phyloP scores from a whole-genome alignment of 441 rosid species.

The Cnidoscolus chayamansa region DNA sequence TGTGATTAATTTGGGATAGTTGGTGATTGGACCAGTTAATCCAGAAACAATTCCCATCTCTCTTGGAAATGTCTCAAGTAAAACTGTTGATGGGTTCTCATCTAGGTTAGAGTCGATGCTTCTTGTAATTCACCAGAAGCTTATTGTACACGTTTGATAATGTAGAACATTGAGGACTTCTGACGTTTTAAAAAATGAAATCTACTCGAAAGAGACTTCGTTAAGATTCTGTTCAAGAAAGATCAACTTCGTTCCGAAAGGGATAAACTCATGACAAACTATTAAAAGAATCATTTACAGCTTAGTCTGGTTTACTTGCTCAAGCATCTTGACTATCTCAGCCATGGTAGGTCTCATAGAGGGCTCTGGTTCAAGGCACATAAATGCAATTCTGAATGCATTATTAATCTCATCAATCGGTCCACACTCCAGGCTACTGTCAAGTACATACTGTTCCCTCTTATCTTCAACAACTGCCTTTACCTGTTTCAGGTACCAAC shows the following conservation, averaged over 20 bases:
- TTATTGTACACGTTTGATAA: too few relatives aligned
- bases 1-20: too few relatives aligned
- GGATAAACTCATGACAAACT: background rate
- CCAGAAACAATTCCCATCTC: background rate
- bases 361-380: conserved; percentile 85
- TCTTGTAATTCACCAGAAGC: too few relatives aligned
- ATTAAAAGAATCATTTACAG: conserved; percentile 17
- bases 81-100: too few relatives aligned
- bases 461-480: conserved; percentile 65
- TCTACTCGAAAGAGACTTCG: background rate
- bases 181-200: too few relatives aligned
- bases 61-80: too few relatives aligned
- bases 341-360: conserved; percentile 72
- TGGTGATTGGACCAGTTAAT: too few relatives aligned
- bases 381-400: conserved; percentile 53
- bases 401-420: conserved; percentile 52
- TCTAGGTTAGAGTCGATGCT: too few relatives aligned
- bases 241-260: background rate
- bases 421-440: conserved; percentile 46
- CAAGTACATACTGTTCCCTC: conserved; percentile 59
- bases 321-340: conserved; percentile 83
- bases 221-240: background rate
- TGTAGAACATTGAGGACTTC: too few relatives aligned
- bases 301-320: conserved; percentile 39
- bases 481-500: conserved; percentile 43